A percentile compares a stretch with the other conserved stretches of the same genome.
Conservation (phyloP, 257 asterid species). For the Oldenlandia corymbosa region DNA sequence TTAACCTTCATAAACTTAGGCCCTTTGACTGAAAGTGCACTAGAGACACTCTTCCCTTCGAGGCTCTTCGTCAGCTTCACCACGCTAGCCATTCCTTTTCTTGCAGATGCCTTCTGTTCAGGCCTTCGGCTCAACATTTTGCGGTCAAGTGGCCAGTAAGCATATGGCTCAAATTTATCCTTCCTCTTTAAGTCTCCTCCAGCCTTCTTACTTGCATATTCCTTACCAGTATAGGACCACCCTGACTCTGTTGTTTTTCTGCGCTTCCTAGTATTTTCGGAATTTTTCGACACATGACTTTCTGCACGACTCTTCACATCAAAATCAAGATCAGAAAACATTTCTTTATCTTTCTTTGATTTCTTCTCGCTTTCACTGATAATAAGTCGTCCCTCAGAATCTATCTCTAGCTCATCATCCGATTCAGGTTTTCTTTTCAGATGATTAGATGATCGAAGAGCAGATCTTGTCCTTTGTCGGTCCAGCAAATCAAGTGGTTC, state of each 20-base stretch:
- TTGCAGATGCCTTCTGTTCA: constrained; percentile 78
- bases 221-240: constrained; percentile 86
- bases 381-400: constrained; percentile 74
- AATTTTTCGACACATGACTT: constrained; percentile 37
- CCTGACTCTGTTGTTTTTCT: constrained; percentile 63
- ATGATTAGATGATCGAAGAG: constrained; percentile 61
- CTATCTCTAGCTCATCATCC: constrained; percentile 74
- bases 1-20: constrained; percentile 21
- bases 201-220: constrained; percentile 87
- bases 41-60: constrained; percentile 73
- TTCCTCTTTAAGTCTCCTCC: constrained; percentile 79
- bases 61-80: constrained; percentile 72
- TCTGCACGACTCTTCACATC: constrained; percentile 54
- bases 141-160: constrained; percentile 98
- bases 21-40: constrained; percentile 56
- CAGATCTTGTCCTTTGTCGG: constrained; percentile 62
- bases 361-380: constrained; percentile 47
- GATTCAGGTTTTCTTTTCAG: constrained; percentile 48
- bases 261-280: constrained; percentile 54
- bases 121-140: constrained; percentile 93
- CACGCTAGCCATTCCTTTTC: constrained; percentile 86
- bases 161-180: constrained; percentile 91
- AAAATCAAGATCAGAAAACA: constrained; percentile 24
- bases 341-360: constrained; percentile 38
- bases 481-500: constrained; percentile 96